These are phyloP conservation scores for Aphanomyces stellatus DNA, from an alignment of 352 stramenopile genomes.

Conservation along the genomic window DNA sequence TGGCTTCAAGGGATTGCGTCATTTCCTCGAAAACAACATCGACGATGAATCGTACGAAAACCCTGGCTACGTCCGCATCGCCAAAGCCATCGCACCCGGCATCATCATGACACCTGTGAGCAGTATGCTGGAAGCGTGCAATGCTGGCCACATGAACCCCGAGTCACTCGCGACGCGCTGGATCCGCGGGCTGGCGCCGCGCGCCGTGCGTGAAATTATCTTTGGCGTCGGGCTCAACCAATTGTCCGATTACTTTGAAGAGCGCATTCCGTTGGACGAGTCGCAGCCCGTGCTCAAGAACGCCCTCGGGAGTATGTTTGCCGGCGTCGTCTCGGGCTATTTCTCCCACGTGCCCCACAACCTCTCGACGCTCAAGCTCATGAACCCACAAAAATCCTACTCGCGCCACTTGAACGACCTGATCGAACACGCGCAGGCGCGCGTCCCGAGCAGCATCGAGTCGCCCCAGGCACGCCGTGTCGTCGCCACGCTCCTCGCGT, in stretches of 20 bases:
- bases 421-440: constrained; percentile 68
- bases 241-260: constrained; percentile 90
- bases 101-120: constrained; percentile 91
- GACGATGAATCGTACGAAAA: constrained; percentile 77
- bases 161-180: constrained; percentile 81
- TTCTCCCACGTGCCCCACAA: constrained; percentile 94
- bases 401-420: constrained; percentile 77
- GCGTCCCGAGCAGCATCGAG: constrained; percentile 60
- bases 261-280: constrained; percentile 69
- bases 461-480: constrained; percentile 59
- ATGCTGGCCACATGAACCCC: constrained; percentile 90
- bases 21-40: constrained; percentile 79
- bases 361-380: constrained; percentile 92
- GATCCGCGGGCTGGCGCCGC: constrained; percentile 83
- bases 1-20: constrained; percentile 87
- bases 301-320: constrained; percentile 76
- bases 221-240: constrained; percentile 92
- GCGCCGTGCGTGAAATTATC: constrained; percentile 86
- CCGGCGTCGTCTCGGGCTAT: constrained; percentile 88
- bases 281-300: constrained; percentile 74
- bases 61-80: constrained; percentile 63
- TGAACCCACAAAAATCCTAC: constrained; percentile 88
- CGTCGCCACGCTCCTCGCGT: constrained; percentile 57
- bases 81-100: constrained; percentile 76
- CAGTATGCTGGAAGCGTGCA: constrained; percentile 88